These are phyloP conservation scores for Yamadazyma laniorum DNA, from an alignment of 805 yeast genomes.

Conservation along the genomic window DNA sequence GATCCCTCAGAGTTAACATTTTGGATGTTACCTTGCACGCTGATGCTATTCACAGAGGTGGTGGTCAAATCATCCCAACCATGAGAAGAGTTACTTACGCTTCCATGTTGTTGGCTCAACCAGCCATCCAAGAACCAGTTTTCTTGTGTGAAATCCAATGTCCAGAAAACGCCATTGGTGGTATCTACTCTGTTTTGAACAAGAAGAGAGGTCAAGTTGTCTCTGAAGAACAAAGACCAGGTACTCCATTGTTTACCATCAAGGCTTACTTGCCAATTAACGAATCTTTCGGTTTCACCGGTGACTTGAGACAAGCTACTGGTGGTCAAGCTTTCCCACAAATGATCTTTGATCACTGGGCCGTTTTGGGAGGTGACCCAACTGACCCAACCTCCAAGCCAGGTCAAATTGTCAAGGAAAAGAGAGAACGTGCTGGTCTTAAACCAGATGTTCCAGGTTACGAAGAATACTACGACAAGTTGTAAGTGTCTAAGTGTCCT, in stretches of 20 bases:
- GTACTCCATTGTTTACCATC: slow-evolving; percentile 99
- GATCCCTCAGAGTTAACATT: slow-evolving; percentile 96
- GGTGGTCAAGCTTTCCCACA: slow-evolving; percentile 99
- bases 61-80: slow-evolving; percentile 99
- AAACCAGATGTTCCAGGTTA: slow-evolving; percentile 98
- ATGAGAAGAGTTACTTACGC: slow-evolving; percentile 99
- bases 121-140: slow-evolving; percentile 98
- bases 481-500: slow-evolving; percentile 39
- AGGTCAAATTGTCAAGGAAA: slow-evolving; percentile 55
- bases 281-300: slow-evolving; percentile 99
- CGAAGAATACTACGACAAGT: slow-evolving; percentile 97
- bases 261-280: slow-evolving; percentile 99
- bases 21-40: slow-evolving; percentile 99
- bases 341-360: slow-evolving; percentile 99
- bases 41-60: slow-evolving; percentile 99
- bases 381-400: slow-evolving; percentile 75
- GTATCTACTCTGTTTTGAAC: slow-evolving; percentile 99
- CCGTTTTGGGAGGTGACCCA: slow-evolving; percentile 87
- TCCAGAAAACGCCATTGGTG: slow-evolving; percentile 99
- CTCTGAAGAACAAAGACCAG: slow-evolving; percentile 99
- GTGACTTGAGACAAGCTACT: slow-evolving; percentile 99
- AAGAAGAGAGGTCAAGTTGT: slow-evolving; percentile 99
- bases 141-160: slow-evolving; percentile 99
- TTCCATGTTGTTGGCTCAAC: slow-evolving; percentile 96
- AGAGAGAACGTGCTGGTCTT: slow-evolving; percentile 95